Evolutionary conservation across 73 alveolate species (phyloP), one percentile per base, ranked within the genome.

Genomic region (Stentor roeselii): DNA sequence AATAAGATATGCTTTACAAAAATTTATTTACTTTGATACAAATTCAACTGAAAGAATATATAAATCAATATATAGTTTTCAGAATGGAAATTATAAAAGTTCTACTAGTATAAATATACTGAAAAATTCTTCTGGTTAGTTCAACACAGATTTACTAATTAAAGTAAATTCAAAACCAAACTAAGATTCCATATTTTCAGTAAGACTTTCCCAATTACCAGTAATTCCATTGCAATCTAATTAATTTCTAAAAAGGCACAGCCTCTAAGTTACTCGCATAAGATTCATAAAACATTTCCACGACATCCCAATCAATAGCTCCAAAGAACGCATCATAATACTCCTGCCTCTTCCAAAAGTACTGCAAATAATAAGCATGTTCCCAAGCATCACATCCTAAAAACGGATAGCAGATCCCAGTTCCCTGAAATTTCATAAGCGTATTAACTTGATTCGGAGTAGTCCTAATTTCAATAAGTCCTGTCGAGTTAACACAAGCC

Each of bases 311-410:
- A 61, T 82, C 75, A 3, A 82, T 39, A 6, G 59, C 59, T 4
- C 15, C 30, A 61, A 76, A 82, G 30, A 14, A 82, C 30, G 88
- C 31, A n/a, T 3, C 31, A 30, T 60, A 4, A 60, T 82, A 82
- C 31, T 31, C 87, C 3, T 37, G 3, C 74, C 87, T 59, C 11
- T 60, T 39, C 42, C 39, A 27, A 39, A 38, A 31, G 39, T 60
- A 82, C 85, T 82, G 59, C 59, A 82, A 60, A 42, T 82, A 82
- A 74, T 82, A 80, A 42, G 87, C 87, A 61, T 80, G 87, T 3
- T 82, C 88, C 88, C 88, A 82, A 35, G 61, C 35, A 35, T 82
- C 88, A 36, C 34, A 35, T 32, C 87, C 87, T 21, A 59, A 15
- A 1, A 76, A 15, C 6, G 84, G 84, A 38, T 39, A 39, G 74